Base-by-base conservation (phyloP, 2,329 filamentous ascomycete species). In the Berkeleyomyces rouxiae region DNA sequence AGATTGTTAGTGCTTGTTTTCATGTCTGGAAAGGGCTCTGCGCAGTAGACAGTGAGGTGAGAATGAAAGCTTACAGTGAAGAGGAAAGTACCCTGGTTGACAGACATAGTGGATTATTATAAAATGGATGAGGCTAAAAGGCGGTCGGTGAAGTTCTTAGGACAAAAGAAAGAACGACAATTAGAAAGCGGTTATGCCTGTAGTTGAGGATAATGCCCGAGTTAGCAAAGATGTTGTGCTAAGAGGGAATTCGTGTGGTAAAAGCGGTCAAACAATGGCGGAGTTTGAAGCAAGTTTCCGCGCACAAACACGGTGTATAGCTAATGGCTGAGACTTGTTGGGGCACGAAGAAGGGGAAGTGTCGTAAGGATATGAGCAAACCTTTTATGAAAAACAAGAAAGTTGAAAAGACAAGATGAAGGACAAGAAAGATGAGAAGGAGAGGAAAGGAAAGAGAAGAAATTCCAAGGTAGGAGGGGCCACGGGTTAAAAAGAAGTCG, bases 11-110 rank as follows among this genome's bases (percentile, higher is more conserved):
- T 42, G n/a, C 2, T 23, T 10, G 7, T 36, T 9, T 11, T 40
- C 13, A 4, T 33, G 13, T 4, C 11, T 49, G 33, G 9, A 37
- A 6, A 44, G 58, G 40, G n/a, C 9, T 23, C 23, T 23, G 42
- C 11, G 33, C 13, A 40, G 36, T 7, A 31, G 46, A n/a, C 36
- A 43, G 31, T 16, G 23, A 23, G 23, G 23, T 23, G 23, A 23
- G 23, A 23, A 23, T 23, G 23, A 42, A 43, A 40, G 67, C 75
- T 75, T 79, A 84, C 82, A 71, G 88, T 93, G 82, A 92, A 92
- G 68, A 92, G 83, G 79, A 92, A 92, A 70, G 83, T 88, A 67
- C 85, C 86, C 73, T 79, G 74, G 69, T 80, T 81, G 67, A 74
- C 70, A 73, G 77, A 74, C 84, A 87, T 87, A 77, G 72, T 84